phyloP scores from a whole-genome alignment of 306 rosid species.

The Malus sylvestris region DNA sequence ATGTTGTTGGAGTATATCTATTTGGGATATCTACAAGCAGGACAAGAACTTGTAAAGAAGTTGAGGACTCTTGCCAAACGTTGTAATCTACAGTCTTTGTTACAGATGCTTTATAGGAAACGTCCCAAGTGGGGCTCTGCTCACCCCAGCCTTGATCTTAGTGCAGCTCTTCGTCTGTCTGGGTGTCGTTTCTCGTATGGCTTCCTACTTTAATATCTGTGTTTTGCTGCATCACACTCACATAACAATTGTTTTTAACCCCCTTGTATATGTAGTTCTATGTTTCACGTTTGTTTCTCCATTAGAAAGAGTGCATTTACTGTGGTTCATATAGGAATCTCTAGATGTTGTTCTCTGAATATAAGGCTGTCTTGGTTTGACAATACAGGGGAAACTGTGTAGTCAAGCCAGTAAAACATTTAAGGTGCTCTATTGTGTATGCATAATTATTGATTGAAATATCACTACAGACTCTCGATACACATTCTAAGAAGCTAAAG shows the following conservation, averaged over 20 bases:
- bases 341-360: background rate
- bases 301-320: background rate
- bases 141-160: slow-evolving; percentile 49
- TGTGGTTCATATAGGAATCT: background rate
- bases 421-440: background rate
- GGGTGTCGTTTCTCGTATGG: slow-evolving; percentile 70
- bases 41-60: slow-evolving; percentile 51
- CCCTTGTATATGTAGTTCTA: background rate
- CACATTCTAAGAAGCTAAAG: background rate
- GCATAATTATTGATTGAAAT: background rate
- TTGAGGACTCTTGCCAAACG: slow-evolving; percentile 66
- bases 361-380: background rate
- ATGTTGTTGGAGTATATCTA: slow-evolving; percentile 68
- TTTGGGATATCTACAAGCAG: slow-evolving; percentile 47
- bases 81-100: slow-evolving; percentile 56
- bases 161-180: slow-evolving; percentile 48
- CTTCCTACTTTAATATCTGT: slow-evolving; percentile 22
- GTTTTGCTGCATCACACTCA: background rate
- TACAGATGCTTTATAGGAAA: slow-evolving; percentile 52
- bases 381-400: background rate
- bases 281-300: background rate
- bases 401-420: background rate
- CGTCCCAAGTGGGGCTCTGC: slow-evolving; percentile 67
- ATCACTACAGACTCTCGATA: background rate
- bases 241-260: background rate